phyloP scores from a whole-genome alignment of 495 filamentous ascomycete species.

The Mytilinidion resinicola region DNA sequence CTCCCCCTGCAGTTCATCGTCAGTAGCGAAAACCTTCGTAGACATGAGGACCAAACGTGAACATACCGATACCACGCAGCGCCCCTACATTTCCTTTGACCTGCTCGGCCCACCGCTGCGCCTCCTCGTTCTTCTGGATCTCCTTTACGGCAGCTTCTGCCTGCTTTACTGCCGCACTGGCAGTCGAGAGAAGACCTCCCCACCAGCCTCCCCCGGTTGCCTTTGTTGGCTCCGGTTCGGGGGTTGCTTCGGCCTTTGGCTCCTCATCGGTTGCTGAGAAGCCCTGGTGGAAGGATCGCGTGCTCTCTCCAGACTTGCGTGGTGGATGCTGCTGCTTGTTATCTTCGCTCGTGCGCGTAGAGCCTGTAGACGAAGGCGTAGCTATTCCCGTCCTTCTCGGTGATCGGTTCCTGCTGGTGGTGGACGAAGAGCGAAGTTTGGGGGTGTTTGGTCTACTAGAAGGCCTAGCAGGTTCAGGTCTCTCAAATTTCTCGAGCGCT shows the following conservation, averaged over 20 bases:
- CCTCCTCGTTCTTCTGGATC: conserved; percentile 93
- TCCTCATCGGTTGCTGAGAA: conserved; percentile 38
- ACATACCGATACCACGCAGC: conserved; percentile 69
- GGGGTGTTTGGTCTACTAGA: conserved; percentile 77
- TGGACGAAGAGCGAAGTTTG: conserved; percentile 53
- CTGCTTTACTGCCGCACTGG: conserved; percentile 76
- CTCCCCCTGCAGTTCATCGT: conserved; percentile 60
- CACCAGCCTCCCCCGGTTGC: conserved; percentile 72
- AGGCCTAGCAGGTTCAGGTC: conserved; percentile 33
- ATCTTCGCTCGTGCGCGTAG: conserved; percentile 50
- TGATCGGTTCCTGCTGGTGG: conserved; percentile 45
- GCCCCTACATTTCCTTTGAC: conserved; percentile 86
- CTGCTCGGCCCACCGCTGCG: conserved; percentile 90
- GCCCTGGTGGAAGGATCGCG: conserved; percentile 55
- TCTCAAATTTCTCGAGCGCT: conserved; percentile 52
- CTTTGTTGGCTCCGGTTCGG: conserved; percentile 31
- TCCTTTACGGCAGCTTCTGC: conserved; percentile 91
- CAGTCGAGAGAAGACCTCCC: conserved; percentile 64
- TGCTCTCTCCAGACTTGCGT: conserved; percentile 71
- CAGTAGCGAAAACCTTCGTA: conserved; percentile 1
- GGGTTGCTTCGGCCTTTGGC: conserved; percentile 30
- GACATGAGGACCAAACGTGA: background rate
- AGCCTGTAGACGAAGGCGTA: conserved; percentile 48
- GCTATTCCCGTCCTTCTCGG: conserved; percentile 53
- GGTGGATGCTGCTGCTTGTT: conserved; percentile 37